phyloP scores from a whole-genome alignment of 1,139 yeast species.

The Debaryomyces sp. region DNA sequence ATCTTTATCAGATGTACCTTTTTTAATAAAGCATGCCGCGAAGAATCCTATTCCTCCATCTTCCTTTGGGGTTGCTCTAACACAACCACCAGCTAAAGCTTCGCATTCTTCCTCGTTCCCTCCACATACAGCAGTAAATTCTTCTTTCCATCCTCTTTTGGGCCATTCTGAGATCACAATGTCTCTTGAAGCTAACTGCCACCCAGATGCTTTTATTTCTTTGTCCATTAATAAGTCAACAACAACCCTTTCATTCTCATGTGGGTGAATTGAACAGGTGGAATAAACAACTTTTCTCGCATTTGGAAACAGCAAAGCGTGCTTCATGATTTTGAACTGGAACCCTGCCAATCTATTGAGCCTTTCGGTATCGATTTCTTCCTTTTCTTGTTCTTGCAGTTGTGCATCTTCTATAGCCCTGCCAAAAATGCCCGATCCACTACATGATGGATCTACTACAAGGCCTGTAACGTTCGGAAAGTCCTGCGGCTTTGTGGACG shows the following conservation, averaged over 20 bases:
- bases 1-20: not conserved
- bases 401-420: conserved; percentile 62
- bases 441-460: conserved; percentile 95
- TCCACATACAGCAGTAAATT: conserved; percentile 55
- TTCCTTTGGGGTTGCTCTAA: conserved; percentile 78
- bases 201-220: conserved; percentile 62
- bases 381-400: conserved; percentile 35
- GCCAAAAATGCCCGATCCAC: conserved; percentile 97
- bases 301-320: conserved; percentile 80
- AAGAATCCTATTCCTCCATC: conserved; percentile 98
- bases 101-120: conserved; percentile 45
- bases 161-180: conserved; percentile 83
- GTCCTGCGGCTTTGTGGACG: conserved; percentile 63
- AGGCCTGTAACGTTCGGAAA: conserved; percentile 73
- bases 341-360: conserved; percentile 76
- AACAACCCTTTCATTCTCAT: conserved; percentile 92
- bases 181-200: conserved; percentile 68
- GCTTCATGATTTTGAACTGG: conserved; percentile 84
- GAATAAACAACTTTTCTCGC: conserved; percentile 87
- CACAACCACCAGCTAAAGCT: conserved; percentile 78
- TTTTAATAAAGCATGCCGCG: conserved; percentile 75
- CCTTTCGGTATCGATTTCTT: conserved; percentile 56
- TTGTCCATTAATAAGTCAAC: conserved; percentile 69
- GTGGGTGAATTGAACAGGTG: conserved; percentile 91
- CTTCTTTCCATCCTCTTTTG: conserved; percentile 75